These are phyloP conservation scores for Coccomyxa subellipsoidea DNA, from an alignment of 163 green algal species.

Conservation along the genomic window DNA sequence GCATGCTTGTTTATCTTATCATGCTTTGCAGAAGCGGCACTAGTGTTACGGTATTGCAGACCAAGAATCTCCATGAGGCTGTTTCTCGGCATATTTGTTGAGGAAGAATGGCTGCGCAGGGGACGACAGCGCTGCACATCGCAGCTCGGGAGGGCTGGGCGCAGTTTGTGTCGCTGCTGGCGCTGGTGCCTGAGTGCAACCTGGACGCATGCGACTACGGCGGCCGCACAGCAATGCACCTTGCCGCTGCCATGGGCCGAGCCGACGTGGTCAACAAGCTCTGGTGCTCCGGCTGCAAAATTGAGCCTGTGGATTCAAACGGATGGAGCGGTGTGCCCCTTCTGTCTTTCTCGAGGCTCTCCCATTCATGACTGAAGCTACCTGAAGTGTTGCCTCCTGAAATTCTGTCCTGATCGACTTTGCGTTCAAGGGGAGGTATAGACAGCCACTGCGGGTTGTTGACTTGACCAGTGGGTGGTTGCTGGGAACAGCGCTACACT, in stretches of 20 bases:
- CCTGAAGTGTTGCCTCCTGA: too few relatives aligned
- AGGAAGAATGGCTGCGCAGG: slow-evolving; percentile 27
- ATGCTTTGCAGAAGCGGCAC: too few relatives aligned
- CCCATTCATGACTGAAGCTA: too few relatives aligned
- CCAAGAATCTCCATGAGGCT: too few relatives aligned
- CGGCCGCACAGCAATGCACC: slow-evolving; percentile 55
- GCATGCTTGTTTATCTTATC: too few relatives aligned
- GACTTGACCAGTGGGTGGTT: too few relatives aligned
- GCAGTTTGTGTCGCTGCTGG: slow-evolving; percentile 24
- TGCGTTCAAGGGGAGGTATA: too few relatives aligned
- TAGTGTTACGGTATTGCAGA: too few relatives aligned
- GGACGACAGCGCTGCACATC: slow-evolving; percentile 63
- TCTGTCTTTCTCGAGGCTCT: too few relatives aligned
- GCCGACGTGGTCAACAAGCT: slow-evolving; percentile 53
- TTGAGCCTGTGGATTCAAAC: slow-evolving; percentile 39
- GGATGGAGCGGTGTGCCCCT: slow-evolving; percentile 41
- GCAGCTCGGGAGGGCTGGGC: slow-evolving; percentile 49
- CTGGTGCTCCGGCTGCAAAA: slow-evolving; percentile 36
- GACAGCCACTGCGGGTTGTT: too few relatives aligned
- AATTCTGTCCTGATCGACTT: too few relatives aligned
- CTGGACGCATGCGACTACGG: slow-evolving; percentile 22
- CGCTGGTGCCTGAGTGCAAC: not conserved
- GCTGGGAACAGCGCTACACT: slow-evolving; percentile 43
- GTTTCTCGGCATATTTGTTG: too few relatives aligned
- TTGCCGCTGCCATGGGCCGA: slow-evolving; percentile 48